phyloP scores from a whole-genome alignment of 345 rosid species.

The Conringia planisiliqua region DNA sequence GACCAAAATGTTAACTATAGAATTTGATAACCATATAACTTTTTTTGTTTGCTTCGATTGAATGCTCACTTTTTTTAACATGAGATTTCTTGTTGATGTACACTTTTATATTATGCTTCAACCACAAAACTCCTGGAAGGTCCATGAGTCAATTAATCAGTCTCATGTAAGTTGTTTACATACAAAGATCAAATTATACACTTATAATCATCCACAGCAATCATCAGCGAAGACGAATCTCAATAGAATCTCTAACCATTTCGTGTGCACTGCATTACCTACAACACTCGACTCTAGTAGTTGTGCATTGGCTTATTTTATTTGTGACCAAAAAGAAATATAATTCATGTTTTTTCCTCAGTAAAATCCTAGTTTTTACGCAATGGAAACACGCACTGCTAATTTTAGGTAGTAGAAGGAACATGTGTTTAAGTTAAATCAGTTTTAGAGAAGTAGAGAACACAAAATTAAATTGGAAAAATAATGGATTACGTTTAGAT shows the following conservation, averaged over 20 bases:
- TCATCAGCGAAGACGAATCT: background rate
- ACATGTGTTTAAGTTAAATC: no score
- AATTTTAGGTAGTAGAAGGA: no score
- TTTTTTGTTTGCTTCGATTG: background rate
- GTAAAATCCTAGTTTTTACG: no score
- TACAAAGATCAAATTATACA: background rate
- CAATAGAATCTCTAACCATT: conserved; percentile 50
- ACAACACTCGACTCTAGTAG: no score
- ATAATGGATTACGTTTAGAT: no score
- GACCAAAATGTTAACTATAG: background rate
- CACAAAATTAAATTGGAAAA: no score
- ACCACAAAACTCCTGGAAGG: conserved; percentile 57
- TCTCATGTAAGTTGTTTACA: background rate
- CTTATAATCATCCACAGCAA: background rate
- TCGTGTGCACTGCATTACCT: conserved; percentile 61
- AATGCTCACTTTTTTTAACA: conserved; percentile 35
- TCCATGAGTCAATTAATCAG: conserved; percentile 10
- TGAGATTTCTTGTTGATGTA: conserved; percentile 77
- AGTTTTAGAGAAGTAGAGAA: no score
- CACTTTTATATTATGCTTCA: conserved; percentile 56
- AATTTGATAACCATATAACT: background rate
- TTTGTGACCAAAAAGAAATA: no score
- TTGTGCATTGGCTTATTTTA: no score
- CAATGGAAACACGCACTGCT: no score
- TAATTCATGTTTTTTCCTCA: no score